Percentiles rank a stretch among this genome's conserved stretches.
Evolutionary conservation across 345 rosid species (phyloP).

Genomic region (Brassica napus): Da-Ae NC_063450.1:52579001-52579500

Average conservation of each 20-base stretch:
- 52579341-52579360: slow-evolving; percentile 44
- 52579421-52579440: slow-evolving; percentile 80
- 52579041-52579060: slow-evolving; percentile 70
- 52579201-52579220: background rate
- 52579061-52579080: slow-evolving; percentile 56
- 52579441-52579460: slow-evolving; percentile 58
- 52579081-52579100: slow-evolving; percentile 68
- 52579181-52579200: background rate
- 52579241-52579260: background rate
- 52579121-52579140: slow-evolving; percentile 18
- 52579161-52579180: background rate
- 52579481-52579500: slow-evolving; percentile 43
- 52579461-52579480: slow-evolving; percentile 50
- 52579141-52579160: background rate
- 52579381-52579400: slow-evolving; percentile 53
- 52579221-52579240: background rate
- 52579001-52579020: slow-evolving; percentile 86
- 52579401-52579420: slow-evolving; percentile 82
- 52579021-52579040: slow-evolving; percentile 77
- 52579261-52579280: background rate
- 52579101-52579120: slow-evolving; percentile 27
- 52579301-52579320: background rate
- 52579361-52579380: slow-evolving; percentile 71
- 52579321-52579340: background rate
- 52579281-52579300: slow-evolving; percentile 24